Base-by-base conservation (phyloP, 441 rosid species). In the Erysimum cheiri region DNA sequence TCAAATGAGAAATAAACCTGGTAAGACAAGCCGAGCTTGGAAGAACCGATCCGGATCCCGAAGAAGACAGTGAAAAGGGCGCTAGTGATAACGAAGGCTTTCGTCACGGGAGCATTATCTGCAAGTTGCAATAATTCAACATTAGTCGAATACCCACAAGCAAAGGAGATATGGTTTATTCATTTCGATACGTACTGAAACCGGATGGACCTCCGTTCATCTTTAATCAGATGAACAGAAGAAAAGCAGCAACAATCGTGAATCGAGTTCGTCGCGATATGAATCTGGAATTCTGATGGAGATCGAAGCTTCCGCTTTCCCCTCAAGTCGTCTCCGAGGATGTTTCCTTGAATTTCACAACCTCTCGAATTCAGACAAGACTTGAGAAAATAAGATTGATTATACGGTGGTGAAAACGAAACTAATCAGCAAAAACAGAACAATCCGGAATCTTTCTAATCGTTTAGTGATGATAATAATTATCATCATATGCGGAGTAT, bases 201-300 rank as follows among this genome's bases (percentile, higher is more conserved):
- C 98, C 98, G 9, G 97, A 91, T 32, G 96, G 97, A 70, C 98
- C 98, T 81, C 96, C 97, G 86, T 88, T 89, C 97, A 93, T 93
- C 87, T 78, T 89, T 11, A 17, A 48, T 48, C 71, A 35, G 75
- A 69, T 55, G 60, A 75, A 67, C 78, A 65, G 47, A 39, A 55
- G 5, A 14, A 2, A 1, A 48, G 32, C 15, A 22, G 31, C 32
- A 22, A 52, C 36, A 24, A 70, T 50, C 17, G 43, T n/a, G 4
- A 17, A 28, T 33, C 41, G 10, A 70, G 43, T 4, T 50, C 44
- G 44, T 32, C 39, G 48, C 24, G 28, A 41, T 54, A 55, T 71
- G 59, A 72, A 72, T 56, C 65, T 64, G 52, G 67, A 57, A 59
- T 15, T 8, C 5, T n/a, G 3, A 39, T 26, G 58, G 48, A 33